A percentile compares a stretch with the other conserved stretches of the same genome.
These are phyloP conservation scores for Coleophoma eucalyptorum DNA, from an alignment of 2,329 filamentous ascomycete genomes.

Conservation along the genomic window DNA sequence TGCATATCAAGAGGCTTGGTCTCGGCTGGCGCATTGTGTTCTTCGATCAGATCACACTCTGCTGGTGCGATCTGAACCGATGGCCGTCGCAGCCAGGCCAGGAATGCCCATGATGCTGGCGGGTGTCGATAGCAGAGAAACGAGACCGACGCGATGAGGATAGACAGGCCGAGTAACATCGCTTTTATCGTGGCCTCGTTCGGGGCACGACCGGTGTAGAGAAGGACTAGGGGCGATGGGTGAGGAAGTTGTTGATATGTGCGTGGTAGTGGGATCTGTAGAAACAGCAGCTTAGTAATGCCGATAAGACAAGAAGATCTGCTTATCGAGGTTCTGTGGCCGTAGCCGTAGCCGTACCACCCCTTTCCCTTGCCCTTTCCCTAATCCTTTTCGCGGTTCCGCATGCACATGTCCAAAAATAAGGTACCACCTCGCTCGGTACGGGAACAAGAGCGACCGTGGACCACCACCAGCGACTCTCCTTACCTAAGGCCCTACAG, in stretches of 20 bases:
- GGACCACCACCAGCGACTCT: too few relatives aligned
- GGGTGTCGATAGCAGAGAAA: constrained; percentile 52
- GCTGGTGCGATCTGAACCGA: constrained; percentile 4
- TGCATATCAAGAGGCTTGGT: background rate
- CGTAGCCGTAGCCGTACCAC: too few relatives aligned
- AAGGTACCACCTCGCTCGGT: too few relatives aligned
- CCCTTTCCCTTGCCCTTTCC: too few relatives aligned
- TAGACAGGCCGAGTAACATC: constrained; percentile 50
- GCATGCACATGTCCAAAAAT: too few relatives aligned
- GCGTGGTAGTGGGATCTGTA: background rate
- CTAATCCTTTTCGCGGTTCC: too few relatives aligned
- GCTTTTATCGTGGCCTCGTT: constrained; percentile 12
- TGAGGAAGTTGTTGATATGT: background rate
- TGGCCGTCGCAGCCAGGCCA: constrained; percentile 24
- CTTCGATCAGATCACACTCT: constrained; percentile 6
- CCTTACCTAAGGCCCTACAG: too few relatives aligned
- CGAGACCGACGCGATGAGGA: constrained; percentile 57
- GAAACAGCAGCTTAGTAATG: too few relatives aligned
- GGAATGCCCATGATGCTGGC: constrained; percentile 41
- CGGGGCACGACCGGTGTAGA: constrained; percentile 35
- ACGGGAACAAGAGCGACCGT: too few relatives aligned
- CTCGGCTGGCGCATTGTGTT: background rate
- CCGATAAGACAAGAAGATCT: too few relatives aligned
- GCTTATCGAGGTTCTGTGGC: too few relatives aligned
- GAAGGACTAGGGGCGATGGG: background rate